A percentile compares a stretch with the other conserved stretches of the same genome.
Conservation (phyloP, 495 filamentous ascomycete genomes). For the Clohesyomyces aquaticus region DNA sequence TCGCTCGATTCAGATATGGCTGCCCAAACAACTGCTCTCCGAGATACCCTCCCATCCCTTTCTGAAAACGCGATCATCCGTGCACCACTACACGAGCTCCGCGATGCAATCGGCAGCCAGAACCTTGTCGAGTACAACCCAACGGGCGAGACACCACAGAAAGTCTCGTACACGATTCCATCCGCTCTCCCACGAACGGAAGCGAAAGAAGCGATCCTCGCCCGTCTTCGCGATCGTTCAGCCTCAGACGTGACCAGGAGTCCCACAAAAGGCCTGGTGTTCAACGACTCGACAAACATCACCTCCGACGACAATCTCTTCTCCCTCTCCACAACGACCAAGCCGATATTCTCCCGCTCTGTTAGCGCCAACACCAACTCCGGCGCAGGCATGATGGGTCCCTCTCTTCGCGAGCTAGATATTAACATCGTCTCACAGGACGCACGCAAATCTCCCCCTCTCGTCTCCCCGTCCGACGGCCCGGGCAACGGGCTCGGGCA, state of each 20-base stretch:
- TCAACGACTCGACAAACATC: conserved; percentile 39
- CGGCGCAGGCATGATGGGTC: conserved; percentile 19
- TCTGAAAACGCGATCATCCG: conserved; percentile 57
- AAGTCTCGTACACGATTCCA: conserved; percentile 74
- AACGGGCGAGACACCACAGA: conserved; percentile 85
- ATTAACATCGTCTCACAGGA: conserved; percentile 45
- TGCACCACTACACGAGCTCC: conserved; percentile 69
- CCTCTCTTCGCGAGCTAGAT: conserved; percentile 47
- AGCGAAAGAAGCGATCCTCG: conserved; percentile 67
- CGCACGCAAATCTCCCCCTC: conserved; percentile 21
- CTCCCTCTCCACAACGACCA: conserved; percentile 6
- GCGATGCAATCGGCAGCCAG: conserved; percentile 62
- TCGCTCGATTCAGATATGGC: conserved; percentile 67
- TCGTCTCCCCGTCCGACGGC: conserved; percentile 22
- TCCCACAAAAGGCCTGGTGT: conserved; percentile 46
- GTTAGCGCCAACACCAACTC: conserved; percentile 16
- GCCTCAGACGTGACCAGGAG: conserved; percentile 36
- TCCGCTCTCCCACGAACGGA: conserved; percentile 76
- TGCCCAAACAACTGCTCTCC: conserved; percentile 56
- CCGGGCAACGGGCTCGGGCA: conserved; percentile 1
- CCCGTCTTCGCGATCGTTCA: conserved; percentile 52
- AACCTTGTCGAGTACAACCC: conserved; percentile 74
- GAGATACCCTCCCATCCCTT: conserved; percentile 62
- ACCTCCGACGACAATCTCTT: conserved; percentile 5
- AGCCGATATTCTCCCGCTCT: conserved; percentile 26